Evolutionary conservation across 352 stramenopile genomes (phyloP), one percentile per base, ranked within the genome.

Genomic region (Pythium utonaiense): DNA sequence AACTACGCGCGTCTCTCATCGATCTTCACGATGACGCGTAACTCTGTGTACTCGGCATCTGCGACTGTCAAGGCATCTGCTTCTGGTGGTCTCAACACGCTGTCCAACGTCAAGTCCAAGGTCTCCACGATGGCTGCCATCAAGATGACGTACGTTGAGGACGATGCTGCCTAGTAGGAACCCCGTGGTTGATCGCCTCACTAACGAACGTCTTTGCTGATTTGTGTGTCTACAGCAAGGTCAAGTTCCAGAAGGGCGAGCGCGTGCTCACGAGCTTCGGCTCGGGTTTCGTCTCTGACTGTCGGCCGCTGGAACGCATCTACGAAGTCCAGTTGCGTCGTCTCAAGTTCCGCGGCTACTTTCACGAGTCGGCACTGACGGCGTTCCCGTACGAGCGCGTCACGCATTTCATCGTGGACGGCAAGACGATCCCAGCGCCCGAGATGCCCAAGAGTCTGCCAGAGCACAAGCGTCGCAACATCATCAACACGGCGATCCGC

Each of bases 381-480:
- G 61, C 70, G 21, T 94, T 94, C 66, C 85, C 85, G n/a, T 94
- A 94, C 41, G 82, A 94, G 31, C 80, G 80, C 36, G 85, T 91
- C 27, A 92, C 85, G 51, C 85, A 94, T 47, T 86, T 94, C 58
- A 80, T 92, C n/a, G 81, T 94, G 41, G 81, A 91, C 36, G 82
- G 82, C 40, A 77, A 76, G 30, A 88, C 80, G 36, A 80, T 89
- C 47, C 78, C 69, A 22, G 78, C 79, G 17, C 82, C 80, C 0
- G 71, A 86, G 33, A 83, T 91, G 62, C 82, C 79, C 3, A 83
- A 77, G 60, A 82, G 89, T 60, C 69, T 78, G 0, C 79, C 73
- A 14, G 79, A 88, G 33, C 73, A 81, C 65, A 89, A 87, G 64
- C 81, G 81, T 59, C 78, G 79, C 27, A 69, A 77, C 38, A 80